phyloP scores from a whole-genome alignment of 306 rosid genomes.

The Dryas octopetala region DNA sequence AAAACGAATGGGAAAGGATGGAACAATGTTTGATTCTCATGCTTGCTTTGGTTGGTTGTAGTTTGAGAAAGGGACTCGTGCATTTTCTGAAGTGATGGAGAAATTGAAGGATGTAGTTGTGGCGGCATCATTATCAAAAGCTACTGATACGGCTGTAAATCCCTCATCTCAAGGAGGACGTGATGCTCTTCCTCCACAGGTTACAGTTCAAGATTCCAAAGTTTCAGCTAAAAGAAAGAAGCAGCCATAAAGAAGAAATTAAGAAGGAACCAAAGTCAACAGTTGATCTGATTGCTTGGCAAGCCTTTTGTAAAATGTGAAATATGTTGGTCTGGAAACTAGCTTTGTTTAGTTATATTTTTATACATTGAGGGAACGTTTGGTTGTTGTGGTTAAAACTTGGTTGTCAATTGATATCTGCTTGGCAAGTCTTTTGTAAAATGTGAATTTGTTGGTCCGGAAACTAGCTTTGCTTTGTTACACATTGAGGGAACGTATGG shows the following conservation, averaged over 20 bases:
- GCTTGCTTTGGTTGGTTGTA: constrained; percentile 29
- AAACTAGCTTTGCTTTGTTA: neutral
- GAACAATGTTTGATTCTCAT: neutral
- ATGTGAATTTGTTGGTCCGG: neutral
- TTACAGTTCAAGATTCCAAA: neutral
- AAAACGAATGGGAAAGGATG: neutral
- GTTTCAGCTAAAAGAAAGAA: constrained; percentile 43
- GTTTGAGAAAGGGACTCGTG: constrained; percentile 51
- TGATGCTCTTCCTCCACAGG: constrained; percentile 21
- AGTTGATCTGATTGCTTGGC: neutral
- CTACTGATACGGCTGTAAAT: constrained; percentile 48
- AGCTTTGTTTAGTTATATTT: neutral
- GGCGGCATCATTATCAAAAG: constrained; percentile 46
- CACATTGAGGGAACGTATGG: too few species aligned
- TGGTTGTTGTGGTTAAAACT: too few species aligned
- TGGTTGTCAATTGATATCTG: neutral
- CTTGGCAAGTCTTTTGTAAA: neutral
- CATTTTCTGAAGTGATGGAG: constrained; percentile 38
- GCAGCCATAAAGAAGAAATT: constrained; percentile 1
- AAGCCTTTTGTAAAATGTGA: neutral
- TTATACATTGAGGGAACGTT: too few species aligned
- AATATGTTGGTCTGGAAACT: neutral
- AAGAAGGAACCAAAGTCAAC: neutral
- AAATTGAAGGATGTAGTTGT: constrained; percentile 51
- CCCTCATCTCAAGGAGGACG: constrained; percentile 36